Conservation (phyloP, 495 filamentous ascomycete genomes). For the Aspergillus heteromorphus region DNA sequence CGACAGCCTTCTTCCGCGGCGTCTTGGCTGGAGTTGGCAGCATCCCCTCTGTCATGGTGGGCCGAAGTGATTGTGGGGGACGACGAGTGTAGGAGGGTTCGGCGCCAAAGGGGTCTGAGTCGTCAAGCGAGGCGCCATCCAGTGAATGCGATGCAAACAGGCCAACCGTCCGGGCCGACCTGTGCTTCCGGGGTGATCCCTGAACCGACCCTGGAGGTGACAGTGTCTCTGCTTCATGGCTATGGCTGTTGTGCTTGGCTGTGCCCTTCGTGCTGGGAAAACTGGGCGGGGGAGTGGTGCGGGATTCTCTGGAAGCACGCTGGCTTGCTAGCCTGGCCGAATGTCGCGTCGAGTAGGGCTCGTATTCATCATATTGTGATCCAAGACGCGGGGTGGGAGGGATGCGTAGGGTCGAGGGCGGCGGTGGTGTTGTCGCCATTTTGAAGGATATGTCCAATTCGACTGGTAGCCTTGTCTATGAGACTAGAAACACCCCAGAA, state of each 20-base stretch:
- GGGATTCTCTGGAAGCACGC: constrained; percentile 24
- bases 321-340: constrained; percentile 45
- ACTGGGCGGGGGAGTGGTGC: constrained; percentile 36
- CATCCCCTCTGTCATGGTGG: constrained; percentile 44
- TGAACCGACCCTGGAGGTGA: constrained; percentile 37
- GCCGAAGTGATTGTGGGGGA: constrained; percentile 16
- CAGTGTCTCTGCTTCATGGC: constrained; percentile 14
- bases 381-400: constrained; percentile 72
- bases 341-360: constrained; percentile 55
- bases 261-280: constrained; percentile 21
- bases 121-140: constrained; percentile 7
- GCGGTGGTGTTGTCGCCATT: constrained; percentile 65
- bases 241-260: constrained; percentile 19
- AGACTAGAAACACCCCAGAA: neutral
- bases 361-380: constrained; percentile 59
- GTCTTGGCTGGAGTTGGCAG: constrained; percentile 91
- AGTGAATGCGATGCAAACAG: constrained; percentile 15
- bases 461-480: neutral
- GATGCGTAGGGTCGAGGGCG: constrained; percentile 52
- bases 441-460: constrained; percentile 6
- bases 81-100: constrained; percentile 12
- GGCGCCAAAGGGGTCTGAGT: constrained; percentile 20
- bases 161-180: constrained; percentile 10
- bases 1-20: constrained; percentile 59
- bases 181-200: constrained; percentile 51